phyloP scores from a whole-genome alignment of 2,329 filamentous ascomycete species.

The Didymella lethalis region DNA sequence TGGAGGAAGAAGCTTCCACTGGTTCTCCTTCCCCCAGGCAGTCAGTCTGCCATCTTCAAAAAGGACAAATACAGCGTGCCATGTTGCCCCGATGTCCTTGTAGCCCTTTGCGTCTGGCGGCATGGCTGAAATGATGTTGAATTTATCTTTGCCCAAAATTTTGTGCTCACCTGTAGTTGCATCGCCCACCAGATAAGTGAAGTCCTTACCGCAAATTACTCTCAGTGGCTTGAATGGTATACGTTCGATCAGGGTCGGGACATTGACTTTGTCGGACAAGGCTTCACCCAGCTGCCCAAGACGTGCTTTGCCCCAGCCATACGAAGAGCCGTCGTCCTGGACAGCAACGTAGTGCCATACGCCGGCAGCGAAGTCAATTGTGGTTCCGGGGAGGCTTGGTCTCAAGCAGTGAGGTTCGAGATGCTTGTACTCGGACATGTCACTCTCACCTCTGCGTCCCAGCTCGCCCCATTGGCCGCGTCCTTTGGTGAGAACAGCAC shows the following conservation, averaged over 20 bases:
- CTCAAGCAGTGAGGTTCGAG: background rate
- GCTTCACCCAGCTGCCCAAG: conserved; percentile 79
- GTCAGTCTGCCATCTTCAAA: conserved; percentile 65
- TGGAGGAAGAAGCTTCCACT: conserved; percentile 77
- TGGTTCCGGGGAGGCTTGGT: background rate
- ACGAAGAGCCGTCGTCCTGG: conserved; percentile 76
- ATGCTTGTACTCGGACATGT: background rate
- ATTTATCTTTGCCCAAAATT: conserved; percentile 80
- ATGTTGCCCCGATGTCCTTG: conserved; percentile 77
- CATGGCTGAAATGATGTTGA: conserved; percentile 66
- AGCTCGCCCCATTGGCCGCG: conserved; percentile 40
- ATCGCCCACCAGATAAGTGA: conserved; percentile 74
- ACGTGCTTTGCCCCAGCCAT: conserved; percentile 87
- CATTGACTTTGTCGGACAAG: conserved; percentile 53
- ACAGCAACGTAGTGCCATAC: conserved; percentile 81
- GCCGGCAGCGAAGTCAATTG: conserved; percentile 73
- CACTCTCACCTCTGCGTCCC: conserved; percentile 18
- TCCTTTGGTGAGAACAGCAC: conserved; percentile 27
- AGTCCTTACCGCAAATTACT: conserved; percentile 83
- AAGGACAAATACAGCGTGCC: conserved; percentile 81
- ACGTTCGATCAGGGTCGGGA: conserved; percentile 42
- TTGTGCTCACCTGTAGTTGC: conserved; percentile 65
- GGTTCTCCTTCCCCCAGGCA: conserved; percentile 85
- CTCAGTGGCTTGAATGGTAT: conserved; percentile 68
- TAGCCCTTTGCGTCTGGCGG: conserved; percentile 65